Conservation (phyloP, 2,329 filamentous ascomycete species). For the Colletotrichum lini region DNA sequence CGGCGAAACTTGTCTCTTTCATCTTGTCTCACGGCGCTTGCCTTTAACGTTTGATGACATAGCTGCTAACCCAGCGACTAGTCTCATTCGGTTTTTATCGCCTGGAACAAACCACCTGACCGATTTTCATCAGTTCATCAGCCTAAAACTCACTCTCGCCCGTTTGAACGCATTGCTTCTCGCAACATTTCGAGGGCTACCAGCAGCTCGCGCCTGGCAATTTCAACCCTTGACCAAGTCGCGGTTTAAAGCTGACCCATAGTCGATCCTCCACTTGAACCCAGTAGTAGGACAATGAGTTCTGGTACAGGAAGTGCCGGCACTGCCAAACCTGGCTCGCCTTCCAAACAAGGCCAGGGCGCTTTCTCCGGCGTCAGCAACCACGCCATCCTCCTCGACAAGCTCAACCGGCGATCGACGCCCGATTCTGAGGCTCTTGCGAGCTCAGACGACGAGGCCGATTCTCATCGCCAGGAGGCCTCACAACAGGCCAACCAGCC, state of each 20-base stretch:
- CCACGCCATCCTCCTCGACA: conserved; percentile 79
- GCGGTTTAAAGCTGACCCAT: conserved; percentile 5
- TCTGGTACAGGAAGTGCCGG: conserved; percentile 50
- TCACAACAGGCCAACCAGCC: conserved; percentile 63
- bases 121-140: not conserved
- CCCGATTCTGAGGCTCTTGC: conserved; percentile 94
- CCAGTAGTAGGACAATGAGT: conserved; percentile 61
- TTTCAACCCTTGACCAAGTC: not conserved
- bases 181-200: not conserved
- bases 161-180: conserved; percentile 25
- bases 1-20: conserved; percentile 40
- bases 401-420: conserved; percentile 84
- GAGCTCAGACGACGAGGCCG: conserved; percentile 93
- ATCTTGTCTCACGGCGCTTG: conserved; percentile 41
- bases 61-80: conserved; percentile 34
- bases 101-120: conserved; percentile 40
- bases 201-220: conserved; percentile 1
- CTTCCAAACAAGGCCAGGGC: conserved; percentile 66
- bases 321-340: conserved; percentile 64
- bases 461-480: conserved; percentile 72
- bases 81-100: conserved; percentile 46
- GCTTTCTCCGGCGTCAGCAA: conserved; percentile 65
- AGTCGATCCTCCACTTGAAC: conserved; percentile 3
- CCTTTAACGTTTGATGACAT: conserved; percentile 41
- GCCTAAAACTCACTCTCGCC: not conserved